Evolutionary conservation across 2,329 filamentous ascomycete genomes (phyloP), one percentile per base, ranked within the genome.

Genomic region (Colletotrichum gloeosporioides): DNA sequence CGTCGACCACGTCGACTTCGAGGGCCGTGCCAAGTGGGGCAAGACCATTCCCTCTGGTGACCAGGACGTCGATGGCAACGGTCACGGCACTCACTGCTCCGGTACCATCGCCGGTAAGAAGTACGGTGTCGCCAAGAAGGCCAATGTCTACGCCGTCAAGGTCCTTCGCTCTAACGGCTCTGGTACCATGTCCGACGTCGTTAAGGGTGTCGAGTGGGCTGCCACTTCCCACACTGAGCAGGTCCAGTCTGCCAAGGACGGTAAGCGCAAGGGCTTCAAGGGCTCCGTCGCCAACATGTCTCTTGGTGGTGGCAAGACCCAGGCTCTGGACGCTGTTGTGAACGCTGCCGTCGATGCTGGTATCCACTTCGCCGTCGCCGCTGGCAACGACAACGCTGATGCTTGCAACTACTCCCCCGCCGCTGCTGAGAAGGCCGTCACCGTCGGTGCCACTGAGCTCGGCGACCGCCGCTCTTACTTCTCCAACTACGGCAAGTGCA

Each of bases 401-500:
- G 97, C 98, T 75, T 99, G 97, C 94, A 98, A 97, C 90, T 99
- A 99, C 92, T 99, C 97, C 55, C 97, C 97, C 77, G 98, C 97
- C 82, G 95, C 96, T 79, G 96, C 98, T 81, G 90, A 92, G 82
- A 95, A 98, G 83, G 96, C 97, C 80, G 92, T 99, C 85, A 99
- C 97, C 75, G 97, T 99, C 79, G 98, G 96, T 87, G 97, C 97
- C 80, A 98, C 96, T 62, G 97, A 95, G 81, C 92, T 99, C 77
- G 92, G 94, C 83, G 97, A 99, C 85, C 95, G 95, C 90, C 96
- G 97, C 88, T 97, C 97, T 79, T 99, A 99, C 92, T 99, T 99
- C 93, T 99, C 98, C 92, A 99, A 99, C 95, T 99, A 93, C 87
- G 97, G 97, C 87, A 97, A 96, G 91, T 99, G 97, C 92, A 98